Evolutionary conservation across 345 rosid genomes (phyloP).

Genomic region (Litchi chinensis): DNA sequence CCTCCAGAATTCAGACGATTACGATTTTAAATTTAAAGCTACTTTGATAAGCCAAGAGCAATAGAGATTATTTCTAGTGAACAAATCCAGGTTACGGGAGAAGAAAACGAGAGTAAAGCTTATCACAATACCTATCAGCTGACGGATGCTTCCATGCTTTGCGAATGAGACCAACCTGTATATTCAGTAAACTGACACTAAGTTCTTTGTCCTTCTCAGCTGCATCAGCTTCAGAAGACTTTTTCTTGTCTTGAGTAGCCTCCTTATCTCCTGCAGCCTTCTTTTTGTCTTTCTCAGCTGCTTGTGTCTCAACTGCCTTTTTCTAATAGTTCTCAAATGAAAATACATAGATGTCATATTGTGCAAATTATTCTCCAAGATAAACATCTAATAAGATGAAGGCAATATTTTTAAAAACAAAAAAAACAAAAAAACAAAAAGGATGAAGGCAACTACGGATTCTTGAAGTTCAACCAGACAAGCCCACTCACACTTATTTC

Average conservation of each 20-base stretch:
- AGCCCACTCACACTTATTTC: background rate
- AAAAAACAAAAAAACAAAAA: too few species aligned
- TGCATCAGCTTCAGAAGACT: slow-evolving; percentile 53
- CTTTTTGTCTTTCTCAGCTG: slow-evolving; percentile 68
- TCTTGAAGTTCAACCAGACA: background rate
- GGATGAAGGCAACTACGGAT: background rate
- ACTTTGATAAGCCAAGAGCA: background rate
- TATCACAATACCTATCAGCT: slow-evolving; percentile 80
- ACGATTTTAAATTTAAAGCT: background rate
- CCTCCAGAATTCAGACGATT: slow-evolving; percentile 1
- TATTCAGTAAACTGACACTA: slow-evolving; percentile 82
- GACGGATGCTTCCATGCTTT: slow-evolving; percentile 98
- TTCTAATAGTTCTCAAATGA: slow-evolving; percentile 43
- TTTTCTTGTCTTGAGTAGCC: slow-evolving; percentile 63
- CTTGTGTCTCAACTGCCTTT: slow-evolving; percentile 51
- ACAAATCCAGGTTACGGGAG: background rate
- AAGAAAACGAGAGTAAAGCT: slow-evolving; percentile 19
- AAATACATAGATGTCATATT: slow-evolving; percentile 14
- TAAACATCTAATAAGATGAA: background rate
- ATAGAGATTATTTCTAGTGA: background rate
- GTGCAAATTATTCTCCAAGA: slow-evolving; percentile 11
- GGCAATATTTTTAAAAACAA: background rate
- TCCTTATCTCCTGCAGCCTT: slow-evolving; percentile 54
- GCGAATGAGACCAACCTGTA: slow-evolving; percentile 85
- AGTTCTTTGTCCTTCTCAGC: slow-evolving; percentile 73